These are phyloP conservation scores for Lepidium campestre DNA, from an alignment of 441 rosid genomes.

Conservation along the genomic window DNA sequence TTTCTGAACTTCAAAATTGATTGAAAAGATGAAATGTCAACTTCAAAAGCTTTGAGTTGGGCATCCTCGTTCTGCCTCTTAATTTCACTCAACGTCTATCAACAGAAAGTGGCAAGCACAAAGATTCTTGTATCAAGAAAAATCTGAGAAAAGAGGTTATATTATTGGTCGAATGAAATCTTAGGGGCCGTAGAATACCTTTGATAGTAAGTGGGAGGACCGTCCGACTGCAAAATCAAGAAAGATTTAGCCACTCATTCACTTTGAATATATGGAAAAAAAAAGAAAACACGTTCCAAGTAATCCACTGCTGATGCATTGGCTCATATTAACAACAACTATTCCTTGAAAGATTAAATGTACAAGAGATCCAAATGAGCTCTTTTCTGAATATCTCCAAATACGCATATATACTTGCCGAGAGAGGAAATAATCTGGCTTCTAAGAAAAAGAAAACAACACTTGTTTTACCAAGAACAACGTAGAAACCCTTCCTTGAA, in stretches of 20 bases:
- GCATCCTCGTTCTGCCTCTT: slow-evolving; percentile 42
- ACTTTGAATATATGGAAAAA: not conserved
- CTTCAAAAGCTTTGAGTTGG: slow-evolving; percentile 56
- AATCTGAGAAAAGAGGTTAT: not conserved
- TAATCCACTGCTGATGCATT: not conserved
- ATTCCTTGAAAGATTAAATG: not conserved
- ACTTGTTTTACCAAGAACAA: slow-evolving; percentile 56
- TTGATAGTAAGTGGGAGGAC: slow-evolving; percentile 40
- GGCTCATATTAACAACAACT: not conserved
- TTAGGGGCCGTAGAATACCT: slow-evolving; percentile 37
- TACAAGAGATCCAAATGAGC: not conserved
- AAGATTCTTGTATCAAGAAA: not conserved
- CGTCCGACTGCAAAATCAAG: slow-evolving; percentile 63
- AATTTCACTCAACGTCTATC: slow-evolving; percentile 55
- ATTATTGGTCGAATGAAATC: not conserved
- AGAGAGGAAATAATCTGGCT: not conserved
- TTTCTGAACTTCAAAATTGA: slow-evolving; percentile 56
- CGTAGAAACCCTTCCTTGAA: slow-evolving; percentile 63
- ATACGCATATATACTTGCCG: not conserved
- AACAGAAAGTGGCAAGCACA: slow-evolving; percentile 3
- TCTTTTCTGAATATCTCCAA: not conserved
- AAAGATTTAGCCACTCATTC: slow-evolving; percentile 2
- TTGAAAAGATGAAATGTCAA: slow-evolving; percentile 68
- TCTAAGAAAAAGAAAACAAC: not conserved
- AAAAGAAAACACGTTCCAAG: not conserved